Conservation (phyloP, 2,329 filamentous ascomycete genomes). For the Fusarium luffae region DNA sequence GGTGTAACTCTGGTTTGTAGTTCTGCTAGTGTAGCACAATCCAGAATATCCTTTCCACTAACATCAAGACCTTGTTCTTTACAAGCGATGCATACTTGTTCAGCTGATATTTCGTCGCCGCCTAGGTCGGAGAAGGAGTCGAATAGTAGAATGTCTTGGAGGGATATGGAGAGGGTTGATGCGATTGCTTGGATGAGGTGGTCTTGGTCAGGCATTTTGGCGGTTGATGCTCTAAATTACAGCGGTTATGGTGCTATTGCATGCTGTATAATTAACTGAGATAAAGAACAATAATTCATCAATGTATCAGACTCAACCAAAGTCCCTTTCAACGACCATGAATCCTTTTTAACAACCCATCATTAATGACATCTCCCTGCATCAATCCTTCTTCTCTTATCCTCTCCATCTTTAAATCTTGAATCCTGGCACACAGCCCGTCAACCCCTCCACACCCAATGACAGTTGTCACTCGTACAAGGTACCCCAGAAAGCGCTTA, state of each 20-base stretch:
- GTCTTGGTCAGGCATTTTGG: slow-evolving; percentile 33
- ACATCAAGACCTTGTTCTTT: slow-evolving; percentile 47
- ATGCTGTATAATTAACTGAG: background rate
- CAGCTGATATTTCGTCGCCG: slow-evolving; percentile 53
- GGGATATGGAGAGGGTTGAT: slow-evolving; percentile 51
- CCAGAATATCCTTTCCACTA: slow-evolving; percentile 55
- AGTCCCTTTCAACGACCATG: background rate
- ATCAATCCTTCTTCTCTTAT: background rate
- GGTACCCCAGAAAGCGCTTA: slow-evolving; percentile 4
- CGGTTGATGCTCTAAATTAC: background rate
- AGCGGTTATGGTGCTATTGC: background rate
- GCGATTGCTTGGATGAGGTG: slow-evolving; percentile 51
- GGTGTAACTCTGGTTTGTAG: slow-evolving; percentile 54
- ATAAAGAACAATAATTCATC: background rate
- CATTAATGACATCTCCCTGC: slow-evolving; percentile 10
- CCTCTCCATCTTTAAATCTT: slow-evolving; percentile 15
- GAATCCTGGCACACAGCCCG: slow-evolving; percentile 3
- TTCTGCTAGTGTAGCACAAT: slow-evolving; percentile 58
- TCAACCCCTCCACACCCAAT: background rate
- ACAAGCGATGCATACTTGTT: slow-evolving; percentile 29
- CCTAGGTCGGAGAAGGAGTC: slow-evolving; percentile 60
- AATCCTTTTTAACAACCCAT: slow-evolving; percentile 2
- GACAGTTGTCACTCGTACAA: background rate
- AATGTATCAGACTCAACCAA: background rate
- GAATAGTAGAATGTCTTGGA: slow-evolving; percentile 49